Conservation (phyloP, 768 basidiomycete genomes). For the Neoboletus magnificus region DNA sequence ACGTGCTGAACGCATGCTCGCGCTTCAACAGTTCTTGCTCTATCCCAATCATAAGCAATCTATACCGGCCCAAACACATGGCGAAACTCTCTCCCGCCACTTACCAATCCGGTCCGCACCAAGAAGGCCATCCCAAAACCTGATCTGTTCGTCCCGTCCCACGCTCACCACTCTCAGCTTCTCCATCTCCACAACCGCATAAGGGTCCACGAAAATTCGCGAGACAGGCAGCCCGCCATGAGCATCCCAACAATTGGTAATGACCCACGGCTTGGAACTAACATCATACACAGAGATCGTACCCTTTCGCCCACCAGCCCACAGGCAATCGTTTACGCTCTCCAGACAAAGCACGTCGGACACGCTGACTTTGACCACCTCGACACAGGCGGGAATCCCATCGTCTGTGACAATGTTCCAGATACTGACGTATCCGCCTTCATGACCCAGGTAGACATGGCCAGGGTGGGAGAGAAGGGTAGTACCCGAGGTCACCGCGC, state of each 20-base stretch:
- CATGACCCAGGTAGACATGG: constrained; percentile 82
- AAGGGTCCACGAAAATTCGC: constrained; percentile 66
- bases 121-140: constrained; percentile 89
- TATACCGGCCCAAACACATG: not conserved
- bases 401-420: constrained; percentile 62
- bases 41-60: constrained; percentile 27
- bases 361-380: constrained; percentile 74
- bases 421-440: constrained; percentile 84
- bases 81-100: constrained; percentile 24
- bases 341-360: constrained; percentile 82
- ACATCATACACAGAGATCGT: constrained; percentile 81
- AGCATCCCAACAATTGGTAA: constrained; percentile 86
- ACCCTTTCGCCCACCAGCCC: constrained; percentile 86
- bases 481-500: constrained; percentile 79
- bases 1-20: constrained; percentile 74
- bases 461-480: constrained; percentile 65
- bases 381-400: constrained; percentile 60
- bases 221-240: constrained; percentile 66
- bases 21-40: constrained; percentile 74
- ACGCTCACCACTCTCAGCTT: constrained; percentile 70
- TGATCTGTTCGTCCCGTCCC: constrained; percentile 68
- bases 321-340: constrained; percentile 80
- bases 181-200: constrained; percentile 66
- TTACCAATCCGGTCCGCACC: constrained; percentile 84
- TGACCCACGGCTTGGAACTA: constrained; percentile 69